Evolutionary conservation across 495 filamentous ascomycete species (phyloP), one percentile per base, ranked within the genome.

Genomic region (Podospora sp.): DNA sequence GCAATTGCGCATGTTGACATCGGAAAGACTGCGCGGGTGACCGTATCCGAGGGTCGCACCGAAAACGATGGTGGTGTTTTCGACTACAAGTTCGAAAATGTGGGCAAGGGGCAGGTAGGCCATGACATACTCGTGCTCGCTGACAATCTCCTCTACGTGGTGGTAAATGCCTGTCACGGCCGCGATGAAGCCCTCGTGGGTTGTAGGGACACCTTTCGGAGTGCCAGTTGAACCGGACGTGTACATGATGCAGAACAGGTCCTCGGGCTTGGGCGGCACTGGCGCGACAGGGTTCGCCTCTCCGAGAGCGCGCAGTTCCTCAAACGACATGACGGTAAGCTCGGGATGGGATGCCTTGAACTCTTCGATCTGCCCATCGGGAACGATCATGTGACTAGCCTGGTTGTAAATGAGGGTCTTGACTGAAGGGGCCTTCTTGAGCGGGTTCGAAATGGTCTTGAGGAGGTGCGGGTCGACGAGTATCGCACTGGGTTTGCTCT

Each of bases 51-150:
- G 89, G 7, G 87, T 85, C 9, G 82, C 88, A 67, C 93, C 94
- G 59, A 87, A 79, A 82, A 87, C 93, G 62, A 97, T 79, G 22
- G 86, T 84, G 4, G 81, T 74, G 76, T 96, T 92, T 75, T 97
- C 94, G n/a, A 86, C 81, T 21, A 92, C 79, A 64, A 94, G 90
- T 66, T 91, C 91, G 72, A 90, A 93, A 71, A 97, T 97, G 76
- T 97, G 94, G 14, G 94, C 94, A 2, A 97, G 84, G 0, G 94
- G 94, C 4, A 97, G 87, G 77, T 97, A 97, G 14, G 93, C 96
- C 49, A 89, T 82, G 7, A 89, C 79, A 22, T 85, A 81, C 65
- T 94, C 89, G n/a, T 79, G 78, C 4, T 81, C 72, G n/a, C 73
- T 77, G 50, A 87, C 83, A 9, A 80, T 75, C 40, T 84, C 80